phyloP scores from a whole-genome alignment of 805 yeast genomes.

The Pichia cabralensis region DNA sequence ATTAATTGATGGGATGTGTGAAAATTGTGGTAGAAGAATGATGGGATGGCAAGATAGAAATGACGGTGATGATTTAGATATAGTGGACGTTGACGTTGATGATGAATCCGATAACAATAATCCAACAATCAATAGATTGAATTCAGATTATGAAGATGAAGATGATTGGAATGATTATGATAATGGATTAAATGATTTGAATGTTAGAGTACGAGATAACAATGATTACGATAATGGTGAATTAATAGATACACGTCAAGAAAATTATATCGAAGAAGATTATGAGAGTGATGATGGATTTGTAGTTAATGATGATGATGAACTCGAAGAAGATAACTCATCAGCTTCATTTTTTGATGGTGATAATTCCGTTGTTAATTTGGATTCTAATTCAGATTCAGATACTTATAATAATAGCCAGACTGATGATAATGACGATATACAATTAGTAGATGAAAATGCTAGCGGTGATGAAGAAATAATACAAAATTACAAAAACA shows the following conservation, averaged over 20 bases:
- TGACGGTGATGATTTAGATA: constrained; percentile 10
- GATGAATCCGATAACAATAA: constrained; percentile 5
- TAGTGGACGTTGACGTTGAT: constrained; percentile 6
- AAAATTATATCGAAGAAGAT: background rate
- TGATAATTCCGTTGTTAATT: too few species aligned
- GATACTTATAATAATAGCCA: background rate
- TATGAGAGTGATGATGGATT: constrained; percentile 13
- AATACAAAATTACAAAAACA: too few species aligned
- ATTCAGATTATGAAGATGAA: constrained; percentile 4
- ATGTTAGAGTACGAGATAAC: constrained; percentile 1
- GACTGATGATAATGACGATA: constrained; percentile 9
- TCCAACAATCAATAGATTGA: background rate
- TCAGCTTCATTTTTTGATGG: too few species aligned
- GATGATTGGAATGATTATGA: constrained; percentile 8
- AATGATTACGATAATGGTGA: constrained; percentile 1
- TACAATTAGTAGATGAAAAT: constrained; percentile 8
- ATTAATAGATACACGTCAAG: background rate
- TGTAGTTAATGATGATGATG: constrained; percentile 11
- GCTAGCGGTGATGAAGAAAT: background rate
- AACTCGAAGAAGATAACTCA: constrained; percentile 2
- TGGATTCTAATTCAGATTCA: too few species aligned
- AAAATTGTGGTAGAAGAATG: constrained; percentile 55
- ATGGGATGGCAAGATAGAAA: constrained; percentile 12
- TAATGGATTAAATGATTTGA: constrained; percentile 2
- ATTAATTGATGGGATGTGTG: constrained; percentile 54